Evolutionary conservation across 768 basidiomycete genomes (phyloP).

Genomic region (Hygrocybe coccinea): DNA sequence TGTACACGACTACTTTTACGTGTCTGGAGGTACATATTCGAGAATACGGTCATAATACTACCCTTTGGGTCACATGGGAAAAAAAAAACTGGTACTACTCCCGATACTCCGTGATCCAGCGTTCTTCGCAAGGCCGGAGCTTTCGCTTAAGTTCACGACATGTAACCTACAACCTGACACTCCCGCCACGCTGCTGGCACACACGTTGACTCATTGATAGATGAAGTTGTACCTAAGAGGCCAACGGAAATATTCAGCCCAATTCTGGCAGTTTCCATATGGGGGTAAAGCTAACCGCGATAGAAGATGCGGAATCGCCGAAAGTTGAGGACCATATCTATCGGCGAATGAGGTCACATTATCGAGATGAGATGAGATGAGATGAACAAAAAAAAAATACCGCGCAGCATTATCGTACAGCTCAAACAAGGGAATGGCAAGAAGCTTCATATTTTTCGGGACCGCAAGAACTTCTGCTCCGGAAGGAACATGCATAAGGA

Average conservation of each 20-base stretch:
- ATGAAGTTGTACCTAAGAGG: conserved; percentile 70
- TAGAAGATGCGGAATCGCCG: conserved; percentile 87
- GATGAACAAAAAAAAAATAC: conserved; percentile 29
- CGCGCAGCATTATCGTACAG: conserved; percentile 96
- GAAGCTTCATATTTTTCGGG: conserved; percentile 97
- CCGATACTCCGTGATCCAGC: too few species aligned
- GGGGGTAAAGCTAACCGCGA: conserved; percentile 54
- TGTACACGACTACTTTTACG: too few species aligned
- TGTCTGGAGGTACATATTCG: too few species aligned
- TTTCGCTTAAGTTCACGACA: background rate
- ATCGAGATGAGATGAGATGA: background rate
- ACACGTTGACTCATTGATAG: conserved; percentile 47
- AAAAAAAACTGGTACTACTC: too few species aligned
- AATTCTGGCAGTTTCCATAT: background rate
- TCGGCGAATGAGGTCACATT: background rate
- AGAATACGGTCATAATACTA: too few species aligned
- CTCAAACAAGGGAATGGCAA: conserved; percentile 95
- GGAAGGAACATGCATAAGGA: background rate
- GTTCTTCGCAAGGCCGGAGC: too few species aligned
- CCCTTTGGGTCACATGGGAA: too few species aligned
- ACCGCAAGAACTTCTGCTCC: conserved; percentile 86
- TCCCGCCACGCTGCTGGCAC: background rate
- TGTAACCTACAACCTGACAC: background rate
- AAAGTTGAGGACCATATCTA: conserved; percentile 88
- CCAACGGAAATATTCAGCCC: background rate